Percentiles rank a stretch among this genome's conserved stretches.
These are phyloP conservation scores for Botryotinia globosa DNA, from an alignment of 2,329 filamentous ascomycete species.

Conservation along the genomic window DNA sequence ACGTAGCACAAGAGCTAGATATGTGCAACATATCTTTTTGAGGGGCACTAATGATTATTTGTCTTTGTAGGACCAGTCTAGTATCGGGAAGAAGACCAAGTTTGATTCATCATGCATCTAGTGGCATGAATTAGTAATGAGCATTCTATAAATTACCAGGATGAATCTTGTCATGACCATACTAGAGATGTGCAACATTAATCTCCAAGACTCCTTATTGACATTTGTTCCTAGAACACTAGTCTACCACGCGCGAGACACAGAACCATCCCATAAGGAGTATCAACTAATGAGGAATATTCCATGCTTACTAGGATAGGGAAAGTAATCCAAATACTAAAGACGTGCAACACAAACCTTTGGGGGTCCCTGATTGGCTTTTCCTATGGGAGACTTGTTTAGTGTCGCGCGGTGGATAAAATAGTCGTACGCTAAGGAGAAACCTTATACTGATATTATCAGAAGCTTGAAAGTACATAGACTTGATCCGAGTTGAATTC, in stretches of 20 bases:
- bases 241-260: neutral
- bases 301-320: neutral
- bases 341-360: neutral
- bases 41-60: neutral
- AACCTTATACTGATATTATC: neutral
- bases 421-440: neutral
- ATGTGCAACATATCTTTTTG: neutral
- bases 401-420: neutral
- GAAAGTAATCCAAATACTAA: neutral
- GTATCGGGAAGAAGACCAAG: neutral
- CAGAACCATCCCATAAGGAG: neutral
- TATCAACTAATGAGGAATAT: neutral
- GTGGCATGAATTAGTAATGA: neutral
- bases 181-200: neutral
- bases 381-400: neutral
- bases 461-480: accelerated
- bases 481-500: neutral
- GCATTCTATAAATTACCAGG: neutral
- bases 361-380: neutral
- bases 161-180: neutral
- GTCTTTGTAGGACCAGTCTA: neutral
- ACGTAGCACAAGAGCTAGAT: neutral
- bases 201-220: accelerated
- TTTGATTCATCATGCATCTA: neutral
- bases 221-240: neutral